phyloP scores from a whole-genome alignment of 2,329 filamentous ascomycete genomes.

The Podosphaera fusca region DNA sequence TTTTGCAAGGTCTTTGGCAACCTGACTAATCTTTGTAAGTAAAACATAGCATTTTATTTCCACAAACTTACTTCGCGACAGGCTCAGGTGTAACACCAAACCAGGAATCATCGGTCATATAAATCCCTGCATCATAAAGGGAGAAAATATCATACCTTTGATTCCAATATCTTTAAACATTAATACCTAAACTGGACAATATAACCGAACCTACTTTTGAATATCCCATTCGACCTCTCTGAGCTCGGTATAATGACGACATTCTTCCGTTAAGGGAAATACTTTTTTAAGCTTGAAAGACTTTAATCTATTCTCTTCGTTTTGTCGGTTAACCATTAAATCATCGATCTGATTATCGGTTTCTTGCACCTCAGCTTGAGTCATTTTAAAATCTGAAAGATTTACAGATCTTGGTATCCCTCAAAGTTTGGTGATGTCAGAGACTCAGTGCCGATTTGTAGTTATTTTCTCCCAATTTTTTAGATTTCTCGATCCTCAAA shows the following conservation, averaged over 20 bases:
- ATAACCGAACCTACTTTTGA: slow-evolving; percentile 40
- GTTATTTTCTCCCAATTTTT: too few relatives aligned
- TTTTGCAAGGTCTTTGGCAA: slow-evolving; percentile 46
- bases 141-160: slow-evolving; percentile 77
- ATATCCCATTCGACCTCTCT: slow-evolving; percentile 61
- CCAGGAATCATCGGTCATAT: slow-evolving; percentile 86
- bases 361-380: too few relatives aligned
- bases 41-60: not conserved
- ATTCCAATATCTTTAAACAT: slow-evolving; percentile 45
- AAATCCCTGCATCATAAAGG: slow-evolving; percentile 66
- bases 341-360: too few relatives aligned
- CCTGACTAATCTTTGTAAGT: slow-evolving; percentile 28
- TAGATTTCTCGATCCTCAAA: too few relatives aligned
- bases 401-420: too few relatives aligned
- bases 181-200: slow-evolving; percentile 16
- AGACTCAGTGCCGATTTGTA: too few relatives aligned
- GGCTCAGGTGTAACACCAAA: slow-evolving; percentile 91
- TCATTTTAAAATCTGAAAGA: too few relatives aligned
- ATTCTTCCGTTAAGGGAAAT: slow-evolving; percentile 31
- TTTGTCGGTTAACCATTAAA: too few relatives aligned
- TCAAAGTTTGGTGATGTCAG: too few relatives aligned
- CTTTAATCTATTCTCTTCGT: too few relatives aligned
- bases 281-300: not conserved
- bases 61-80: slow-evolving; percentile 45
- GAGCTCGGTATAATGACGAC: slow-evolving; percentile 50